phyloP scores from a whole-genome alignment of 208 protist species.

The Crithidia brevicula region DNA sequence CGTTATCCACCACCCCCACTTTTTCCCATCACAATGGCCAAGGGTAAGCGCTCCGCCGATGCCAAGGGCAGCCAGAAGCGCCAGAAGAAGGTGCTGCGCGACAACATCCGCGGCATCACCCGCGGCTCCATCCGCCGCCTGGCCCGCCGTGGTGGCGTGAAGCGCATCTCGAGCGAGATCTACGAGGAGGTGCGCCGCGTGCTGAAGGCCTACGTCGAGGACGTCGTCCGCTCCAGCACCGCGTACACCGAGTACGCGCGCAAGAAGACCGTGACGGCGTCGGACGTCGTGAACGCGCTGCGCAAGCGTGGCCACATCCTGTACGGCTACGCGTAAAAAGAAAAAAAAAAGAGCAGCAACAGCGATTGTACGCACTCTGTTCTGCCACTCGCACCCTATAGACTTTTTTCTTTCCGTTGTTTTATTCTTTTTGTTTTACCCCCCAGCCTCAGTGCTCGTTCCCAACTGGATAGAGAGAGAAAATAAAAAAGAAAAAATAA shows the following conservation, averaged over 20 bases:
- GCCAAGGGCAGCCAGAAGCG: conserved; percentile 77
- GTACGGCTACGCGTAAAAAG: conserved; percentile 81
- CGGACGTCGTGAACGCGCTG: conserved; percentile 88
- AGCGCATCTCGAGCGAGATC: conserved; percentile 83
- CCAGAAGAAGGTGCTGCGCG: conserved; percentile 87
- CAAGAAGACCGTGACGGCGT: conserved; percentile 82
- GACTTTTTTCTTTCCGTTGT: background rate
- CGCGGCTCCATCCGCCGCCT: conserved; percentile 90
- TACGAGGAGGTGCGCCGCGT: conserved; percentile 79
- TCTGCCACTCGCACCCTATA: background rate
- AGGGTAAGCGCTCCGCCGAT: conserved; percentile 72
- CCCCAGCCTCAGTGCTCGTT: too few species aligned
- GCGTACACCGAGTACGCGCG: conserved; percentile 85
- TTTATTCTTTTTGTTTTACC: background rate
- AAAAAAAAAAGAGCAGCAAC: background rate
- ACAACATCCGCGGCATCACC: conserved; percentile 89
- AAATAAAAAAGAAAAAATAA: background rate
- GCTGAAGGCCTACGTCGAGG: conserved; percentile 85
- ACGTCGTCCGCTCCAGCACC: conserved; percentile 79
- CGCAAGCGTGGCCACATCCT: conserved; percentile 88
- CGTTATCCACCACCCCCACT: background rate
- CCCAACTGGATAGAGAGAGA: too few species aligned
- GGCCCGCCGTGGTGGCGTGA: conserved; percentile 92
- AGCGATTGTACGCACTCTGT: too few species aligned
- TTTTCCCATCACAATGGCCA: conserved; percentile 43